Percentiles rank a stretch among this genome's conserved stretches.
Conservation (phyloP, 768 basidiomycete species). For the Crepidotus variabilis region DNA sequence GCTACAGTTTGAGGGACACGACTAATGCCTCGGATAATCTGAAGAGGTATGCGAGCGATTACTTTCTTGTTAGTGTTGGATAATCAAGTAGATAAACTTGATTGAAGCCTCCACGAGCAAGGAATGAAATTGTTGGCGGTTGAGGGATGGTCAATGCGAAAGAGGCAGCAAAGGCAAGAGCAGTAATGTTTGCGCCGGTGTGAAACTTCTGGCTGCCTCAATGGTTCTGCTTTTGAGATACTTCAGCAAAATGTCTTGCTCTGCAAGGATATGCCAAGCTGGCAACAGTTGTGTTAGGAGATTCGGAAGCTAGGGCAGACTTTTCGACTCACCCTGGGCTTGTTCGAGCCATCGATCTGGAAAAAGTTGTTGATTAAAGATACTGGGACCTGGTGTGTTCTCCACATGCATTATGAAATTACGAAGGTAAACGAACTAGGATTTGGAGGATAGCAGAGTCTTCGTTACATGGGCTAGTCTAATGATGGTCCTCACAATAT, state of each 20-base stretch:
- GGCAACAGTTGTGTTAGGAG: too few relatives aligned
- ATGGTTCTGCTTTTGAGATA: background rate
- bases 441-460: too few relatives aligned
- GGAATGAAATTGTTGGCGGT: background rate
- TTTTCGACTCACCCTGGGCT: too few relatives aligned
- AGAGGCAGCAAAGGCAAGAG: background rate
- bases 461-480: too few relatives aligned
- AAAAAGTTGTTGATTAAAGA: too few relatives aligned
- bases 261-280: background rate
- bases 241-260: background rate
- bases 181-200: background rate
- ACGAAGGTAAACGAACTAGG: too few relatives aligned
- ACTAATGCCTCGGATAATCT: background rate
- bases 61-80: background rate
- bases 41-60: background rate
- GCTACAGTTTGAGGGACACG: background rate
- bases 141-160: background rate
- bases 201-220: background rate
- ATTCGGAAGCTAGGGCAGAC: too few relatives aligned
- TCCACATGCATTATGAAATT: too few relatives aligned
- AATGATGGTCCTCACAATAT: too few relatives aligned
- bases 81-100: background rate
- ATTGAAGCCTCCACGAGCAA: background rate
- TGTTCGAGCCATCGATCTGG: too few relatives aligned
- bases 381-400: too few relatives aligned